Evolutionary conservation across 2,329 filamentous ascomycete genomes (phyloP), one percentile per base, ranked within the genome.

Genomic region (Xylariales sp.): DNA sequence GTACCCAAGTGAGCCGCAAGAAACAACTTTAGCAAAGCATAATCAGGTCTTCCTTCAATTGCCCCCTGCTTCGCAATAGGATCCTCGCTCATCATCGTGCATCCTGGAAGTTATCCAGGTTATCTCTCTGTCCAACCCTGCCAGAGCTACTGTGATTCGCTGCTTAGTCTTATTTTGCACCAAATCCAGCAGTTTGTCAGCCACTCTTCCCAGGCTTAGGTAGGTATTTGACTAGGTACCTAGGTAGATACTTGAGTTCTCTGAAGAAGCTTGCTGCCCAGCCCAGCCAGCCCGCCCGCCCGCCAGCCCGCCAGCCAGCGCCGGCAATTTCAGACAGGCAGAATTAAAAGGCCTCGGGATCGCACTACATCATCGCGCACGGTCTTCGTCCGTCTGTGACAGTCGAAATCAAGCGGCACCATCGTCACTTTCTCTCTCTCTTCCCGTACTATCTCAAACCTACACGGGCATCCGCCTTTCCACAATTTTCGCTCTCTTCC

Each of bases 331-430:
- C 31, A 33, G 10, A 18, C 7, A 27, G 24, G 24, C n/a, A 27
- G n/a, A n/a, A n/a, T 27, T 27, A 27, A n/a, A 8, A 27, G 29
- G 19, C 16, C 16, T 9, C 10, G 14, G 38, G 19, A 14, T 16
- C 14, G 14, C 21, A 36, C 39, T 42, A 42, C 39, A 42, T 42
- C 39, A 42, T 42, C 19, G 39, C 39, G 24, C 38, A 40, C 39
- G 39, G 39, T 24, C 25, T 36, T 31, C 35, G 14, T 31, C 16
- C 38, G 39, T 22, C 28, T 22, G 15, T 32, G 38, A 29, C 38
- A 40, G 20, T 14, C 39, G 21, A 21, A 27, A 29, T 18, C 21
- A 35, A 35, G 21, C 10, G 29, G 21, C 39, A 42, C 22, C 39
- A 42, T 42, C 39, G 39, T 42, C 39, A 42, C 31, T 21, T 42